These are phyloP conservation scores for Pseudogymnoascus sp. DNA, from an alignment of 2,329 filamentous ascomycete species.

Conservation along the genomic window DNA sequence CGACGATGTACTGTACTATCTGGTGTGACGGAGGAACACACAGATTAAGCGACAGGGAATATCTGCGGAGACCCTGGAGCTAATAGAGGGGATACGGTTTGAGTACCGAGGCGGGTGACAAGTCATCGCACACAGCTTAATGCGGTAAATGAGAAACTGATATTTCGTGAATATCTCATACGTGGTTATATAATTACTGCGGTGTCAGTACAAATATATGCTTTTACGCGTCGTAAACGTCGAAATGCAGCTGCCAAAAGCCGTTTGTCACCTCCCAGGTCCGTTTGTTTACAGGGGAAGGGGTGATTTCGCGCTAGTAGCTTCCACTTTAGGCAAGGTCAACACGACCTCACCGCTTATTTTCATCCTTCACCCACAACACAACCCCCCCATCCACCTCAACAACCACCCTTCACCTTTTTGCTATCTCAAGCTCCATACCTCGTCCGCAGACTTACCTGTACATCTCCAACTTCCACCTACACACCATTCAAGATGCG, in stretches of 20 bases:
- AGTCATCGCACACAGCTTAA: slow-evolving; percentile 3
- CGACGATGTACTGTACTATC: not conserved
- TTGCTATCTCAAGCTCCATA: slow-evolving; percentile 14
- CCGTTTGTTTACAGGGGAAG: slow-evolving; percentile 10
- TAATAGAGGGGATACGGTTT: not conserved
- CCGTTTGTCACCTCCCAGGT: not conserved
- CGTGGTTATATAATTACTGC: slow-evolving; percentile 1
- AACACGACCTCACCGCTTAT: slow-evolving; percentile 10
- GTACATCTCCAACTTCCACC: slow-evolving; percentile 9
- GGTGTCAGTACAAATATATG: not conserved
- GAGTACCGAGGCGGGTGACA: slow-evolving; percentile 1
- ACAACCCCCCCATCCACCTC: slow-evolving; percentile 5
- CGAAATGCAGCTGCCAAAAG: slow-evolving; percentile 2
- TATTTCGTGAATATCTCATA: not conserved
- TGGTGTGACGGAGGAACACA: not conserved
- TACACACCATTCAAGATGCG: slow-evolving; percentile 52
- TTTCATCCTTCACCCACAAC: slow-evolving; percentile 10
- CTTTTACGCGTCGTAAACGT: not conserved
- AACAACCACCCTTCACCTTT: slow-evolving; percentile 8
- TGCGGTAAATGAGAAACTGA: not conserved
- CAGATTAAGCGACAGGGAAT: not conserved
- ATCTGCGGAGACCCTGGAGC: slow-evolving; percentile 5
- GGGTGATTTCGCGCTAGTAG: slow-evolving; percentile 5
- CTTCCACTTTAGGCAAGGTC: slow-evolving; percentile 7
- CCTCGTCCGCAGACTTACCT: slow-evolving; percentile 12